These are phyloP conservation scores for Babesia bigemina DNA, from an alignment of 169 alveolate genomes.

Conservation along the genomic window DNA sequence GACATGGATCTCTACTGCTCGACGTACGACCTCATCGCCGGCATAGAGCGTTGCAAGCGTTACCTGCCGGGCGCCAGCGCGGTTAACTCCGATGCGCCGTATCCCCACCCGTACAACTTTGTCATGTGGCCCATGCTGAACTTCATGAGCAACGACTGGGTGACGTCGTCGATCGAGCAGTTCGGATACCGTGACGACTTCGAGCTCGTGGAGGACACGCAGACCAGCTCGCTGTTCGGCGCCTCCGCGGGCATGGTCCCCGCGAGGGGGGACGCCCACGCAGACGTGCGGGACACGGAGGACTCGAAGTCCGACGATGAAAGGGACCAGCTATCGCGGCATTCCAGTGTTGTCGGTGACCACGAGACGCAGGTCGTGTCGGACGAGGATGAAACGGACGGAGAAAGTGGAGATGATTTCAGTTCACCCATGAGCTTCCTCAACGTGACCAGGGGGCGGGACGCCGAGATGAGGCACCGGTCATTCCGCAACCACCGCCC, in stretches of 20 bases:
- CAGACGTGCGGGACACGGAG: neutral
- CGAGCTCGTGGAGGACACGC: constrained; percentile 19
- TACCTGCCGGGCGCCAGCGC: neutral
- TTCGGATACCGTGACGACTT: constrained; percentile 10
- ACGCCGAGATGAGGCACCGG: constrained; percentile 24
- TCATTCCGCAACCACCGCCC: constrained; percentile 6
- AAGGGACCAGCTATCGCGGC: neutral
- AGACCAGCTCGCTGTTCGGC: neutral
- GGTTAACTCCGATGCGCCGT: neutral
- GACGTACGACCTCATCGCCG: constrained; percentile 35
- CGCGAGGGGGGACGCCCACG: neutral
- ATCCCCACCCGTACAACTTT: constrained; percentile 17
- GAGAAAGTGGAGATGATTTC: neutral
- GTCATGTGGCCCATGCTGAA: constrained; percentile 41
- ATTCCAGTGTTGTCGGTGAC: too few species aligned
- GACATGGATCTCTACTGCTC: constrained; percentile 20
- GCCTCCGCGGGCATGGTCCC: neutral
- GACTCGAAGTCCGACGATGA: neutral
- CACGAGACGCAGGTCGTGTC: too few species aligned
- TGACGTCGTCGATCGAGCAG: constrained; percentile 2
- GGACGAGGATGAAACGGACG: neutral
- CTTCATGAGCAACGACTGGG: constrained; percentile 46
- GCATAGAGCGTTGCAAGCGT: constrained; percentile 28
- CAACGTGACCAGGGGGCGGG: neutral
- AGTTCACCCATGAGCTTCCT: neutral